Evolutionary conservation across 805 yeast species (phyloP).

Genomic region (Yarrowia sp.): DNA sequence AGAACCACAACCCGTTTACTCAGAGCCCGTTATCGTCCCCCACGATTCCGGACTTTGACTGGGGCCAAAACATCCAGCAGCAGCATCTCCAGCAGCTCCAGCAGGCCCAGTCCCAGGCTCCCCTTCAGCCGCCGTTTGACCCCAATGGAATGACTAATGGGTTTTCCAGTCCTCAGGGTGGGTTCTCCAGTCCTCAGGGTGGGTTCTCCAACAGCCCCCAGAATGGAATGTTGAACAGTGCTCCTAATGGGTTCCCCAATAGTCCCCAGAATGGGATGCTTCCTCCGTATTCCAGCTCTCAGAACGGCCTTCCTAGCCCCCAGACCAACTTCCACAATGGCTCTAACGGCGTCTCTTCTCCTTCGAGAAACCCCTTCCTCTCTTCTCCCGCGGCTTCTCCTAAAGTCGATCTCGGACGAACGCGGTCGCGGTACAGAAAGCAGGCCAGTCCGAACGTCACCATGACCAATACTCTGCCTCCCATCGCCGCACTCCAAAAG

Average conservation of each 20-base stretch:
- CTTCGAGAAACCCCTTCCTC: constrained; percentile 10
- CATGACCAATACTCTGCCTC: not conserved
- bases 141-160: not conserved
- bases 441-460: constrained; percentile 22
- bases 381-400: not conserved
- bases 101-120: constrained; percentile 13
- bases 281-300: too few species aligned
- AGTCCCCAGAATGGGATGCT: not conserved
- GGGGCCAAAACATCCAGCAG: constrained; percentile 19
- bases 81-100: constrained; percentile 27
- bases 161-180: not conserved
- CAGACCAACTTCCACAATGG: not conserved
- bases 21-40: constrained; percentile 18
- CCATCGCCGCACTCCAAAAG: constrained; percentile 3
- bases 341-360: not conserved
- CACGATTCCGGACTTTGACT: constrained; percentile 27
- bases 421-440: constrained; percentile 4
- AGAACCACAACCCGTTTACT: constrained; percentile 9
- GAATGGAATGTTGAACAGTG: not conserved
- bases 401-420: constrained; percentile 7
- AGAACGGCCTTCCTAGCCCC: too few species aligned
- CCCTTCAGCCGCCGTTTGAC: constrained; percentile 21
- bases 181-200: not conserved
- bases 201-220: constrained; percentile 1
- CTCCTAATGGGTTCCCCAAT: not conserved